Evolutionary conservation across 352 stramenopile genomes (phyloP).

Genomic region (Phytophthora kernoviae): DNA sequence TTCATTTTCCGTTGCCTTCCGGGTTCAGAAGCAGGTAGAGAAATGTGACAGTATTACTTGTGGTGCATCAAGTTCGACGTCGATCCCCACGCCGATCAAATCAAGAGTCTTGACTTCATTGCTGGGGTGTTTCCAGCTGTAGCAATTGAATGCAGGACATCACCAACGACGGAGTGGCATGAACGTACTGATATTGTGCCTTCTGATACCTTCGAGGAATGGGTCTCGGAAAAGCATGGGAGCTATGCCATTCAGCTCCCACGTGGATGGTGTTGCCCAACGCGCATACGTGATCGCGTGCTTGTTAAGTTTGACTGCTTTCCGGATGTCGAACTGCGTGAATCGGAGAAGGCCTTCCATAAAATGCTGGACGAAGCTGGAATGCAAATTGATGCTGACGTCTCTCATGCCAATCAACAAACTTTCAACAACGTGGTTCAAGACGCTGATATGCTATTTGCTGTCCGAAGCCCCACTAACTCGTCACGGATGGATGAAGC

Average conservation of each 20-base stretch:
- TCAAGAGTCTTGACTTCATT: constrained; percentile 17
- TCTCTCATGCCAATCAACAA: background rate
- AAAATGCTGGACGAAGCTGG: background rate
- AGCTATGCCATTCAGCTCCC: constrained; percentile 1
- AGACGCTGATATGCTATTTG: constrained; percentile 17
- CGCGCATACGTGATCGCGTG: background rate
- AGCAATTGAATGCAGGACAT: constrained; percentile 16
- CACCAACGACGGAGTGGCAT: constrained; percentile 18
- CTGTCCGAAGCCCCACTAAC: constrained; percentile 4
- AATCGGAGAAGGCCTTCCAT: background rate
- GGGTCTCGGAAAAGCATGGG: constrained; percentile 17
- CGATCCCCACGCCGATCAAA: constrained; percentile 4
- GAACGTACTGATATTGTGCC: background rate
- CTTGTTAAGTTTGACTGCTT: constrained; percentile 12
- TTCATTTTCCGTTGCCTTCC: constrained; percentile 39
- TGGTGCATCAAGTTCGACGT: background rate
- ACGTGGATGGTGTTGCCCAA: background rate
- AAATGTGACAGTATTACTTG: constrained; percentile 39
- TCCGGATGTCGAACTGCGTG: constrained; percentile 8
- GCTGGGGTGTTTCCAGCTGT: constrained; percentile 14
- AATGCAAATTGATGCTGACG: background rate
- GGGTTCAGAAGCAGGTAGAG: constrained; percentile 47
- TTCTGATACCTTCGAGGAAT: constrained; percentile 10
- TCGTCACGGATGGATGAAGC: constrained; percentile 4
- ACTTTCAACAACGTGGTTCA: background rate